A percentile compares a stretch with the other conserved stretches of the same genome.
These are phyloP conservation scores for Puccinia triticina DNA, from an alignment of 1,284 basidiomycete species.

Conservation along the genomic window DNA sequence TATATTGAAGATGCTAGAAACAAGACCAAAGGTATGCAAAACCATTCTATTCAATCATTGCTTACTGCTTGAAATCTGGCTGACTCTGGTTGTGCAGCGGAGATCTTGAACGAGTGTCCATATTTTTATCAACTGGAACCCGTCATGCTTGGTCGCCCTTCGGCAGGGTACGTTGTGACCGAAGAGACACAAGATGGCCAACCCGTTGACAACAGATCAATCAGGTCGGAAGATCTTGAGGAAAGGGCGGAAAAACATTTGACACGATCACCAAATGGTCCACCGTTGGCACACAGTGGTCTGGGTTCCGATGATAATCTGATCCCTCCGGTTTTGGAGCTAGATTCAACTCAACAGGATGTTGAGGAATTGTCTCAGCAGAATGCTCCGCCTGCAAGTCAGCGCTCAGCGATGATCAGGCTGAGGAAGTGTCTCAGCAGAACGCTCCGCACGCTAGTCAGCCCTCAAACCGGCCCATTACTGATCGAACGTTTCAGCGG, in stretches of 20 bases:
- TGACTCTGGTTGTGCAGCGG: neutral
- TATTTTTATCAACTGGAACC: conserved; percentile 4
- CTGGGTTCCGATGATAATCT: neutral
- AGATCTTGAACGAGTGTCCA: neutral
- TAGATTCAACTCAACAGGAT: neutral
- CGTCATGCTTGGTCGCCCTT: neutral
- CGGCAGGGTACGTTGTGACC: neutral
- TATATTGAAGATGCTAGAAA: neutral
- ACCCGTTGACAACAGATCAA: neutral
- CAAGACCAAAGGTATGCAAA: neutral
- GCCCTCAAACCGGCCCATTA: neutral
- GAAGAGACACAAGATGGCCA: neutral
- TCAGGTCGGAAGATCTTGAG: neutral
- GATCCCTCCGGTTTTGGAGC: neutral
- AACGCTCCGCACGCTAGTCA: neutral
- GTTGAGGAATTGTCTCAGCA: neutral
- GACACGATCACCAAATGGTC: neutral
- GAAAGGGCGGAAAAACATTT: neutral
- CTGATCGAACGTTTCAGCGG: too few species aligned
- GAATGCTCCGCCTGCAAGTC: neutral
- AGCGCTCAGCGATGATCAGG: too few species aligned
- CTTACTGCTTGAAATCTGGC: neutral
- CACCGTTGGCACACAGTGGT: neutral
- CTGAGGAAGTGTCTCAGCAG: neutral
- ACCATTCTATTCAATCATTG: neutral